A percentile compares a stretch with the other conserved stretches of the same genome.
These are phyloP conservation scores for Ceratobasidium sp. DNA, from an alignment of 1,284 basidiomycete species.

Conservation along the genomic window DNA sequence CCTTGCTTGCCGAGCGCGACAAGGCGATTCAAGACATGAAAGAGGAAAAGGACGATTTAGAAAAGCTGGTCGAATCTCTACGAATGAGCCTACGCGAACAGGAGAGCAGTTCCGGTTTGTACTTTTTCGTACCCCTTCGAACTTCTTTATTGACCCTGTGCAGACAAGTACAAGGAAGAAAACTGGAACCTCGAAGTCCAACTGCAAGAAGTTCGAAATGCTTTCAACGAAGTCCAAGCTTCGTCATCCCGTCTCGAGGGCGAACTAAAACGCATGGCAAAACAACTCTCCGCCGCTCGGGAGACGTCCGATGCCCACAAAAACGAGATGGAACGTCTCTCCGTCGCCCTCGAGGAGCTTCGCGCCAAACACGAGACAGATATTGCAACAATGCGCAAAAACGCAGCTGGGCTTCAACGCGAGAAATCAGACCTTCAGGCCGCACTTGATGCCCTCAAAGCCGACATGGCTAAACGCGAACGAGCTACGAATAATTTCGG, in stretches of 20 bases:
- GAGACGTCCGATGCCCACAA: slow-evolving; percentile 89
- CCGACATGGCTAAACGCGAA: slow-evolving; percentile 73
- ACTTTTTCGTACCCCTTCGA: slow-evolving; percentile 26
- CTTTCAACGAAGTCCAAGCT: slow-evolving; percentile 77
- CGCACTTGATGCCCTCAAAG: slow-evolving; percentile 80
- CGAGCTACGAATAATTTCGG: slow-evolving; percentile 73
- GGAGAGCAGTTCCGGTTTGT: slow-evolving; percentile 79
- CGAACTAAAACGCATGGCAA: slow-evolving; percentile 86
- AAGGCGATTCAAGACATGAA: slow-evolving; percentile 88
- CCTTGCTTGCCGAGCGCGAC: slow-evolving; percentile 88
- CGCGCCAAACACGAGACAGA: slow-evolving; percentile 94
- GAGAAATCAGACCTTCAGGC: slow-evolving; percentile 94
- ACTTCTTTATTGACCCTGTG: slow-evolving; percentile 41
- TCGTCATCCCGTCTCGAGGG: slow-evolving; percentile 78
- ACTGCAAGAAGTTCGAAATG: slow-evolving; percentile 86
- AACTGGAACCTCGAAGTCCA: slow-evolving; percentile 98
- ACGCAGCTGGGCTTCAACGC: slow-evolving; percentile 87
- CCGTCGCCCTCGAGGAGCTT: slow-evolving; percentile 76
- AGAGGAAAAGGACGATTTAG: slow-evolving; percentile 87
- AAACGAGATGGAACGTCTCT: slow-evolving; percentile 85
- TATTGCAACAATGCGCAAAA: slow-evolving; percentile 89
- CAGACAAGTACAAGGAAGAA: slow-evolving; percentile 93
- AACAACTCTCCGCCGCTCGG: slow-evolving; percentile 78
- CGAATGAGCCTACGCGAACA: slow-evolving; percentile 78
- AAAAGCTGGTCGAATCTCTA: slow-evolving; percentile 79